Conservation (phyloP, 1,284 basidiomycete species). For the Sanghuangporus baumii region DNA sequence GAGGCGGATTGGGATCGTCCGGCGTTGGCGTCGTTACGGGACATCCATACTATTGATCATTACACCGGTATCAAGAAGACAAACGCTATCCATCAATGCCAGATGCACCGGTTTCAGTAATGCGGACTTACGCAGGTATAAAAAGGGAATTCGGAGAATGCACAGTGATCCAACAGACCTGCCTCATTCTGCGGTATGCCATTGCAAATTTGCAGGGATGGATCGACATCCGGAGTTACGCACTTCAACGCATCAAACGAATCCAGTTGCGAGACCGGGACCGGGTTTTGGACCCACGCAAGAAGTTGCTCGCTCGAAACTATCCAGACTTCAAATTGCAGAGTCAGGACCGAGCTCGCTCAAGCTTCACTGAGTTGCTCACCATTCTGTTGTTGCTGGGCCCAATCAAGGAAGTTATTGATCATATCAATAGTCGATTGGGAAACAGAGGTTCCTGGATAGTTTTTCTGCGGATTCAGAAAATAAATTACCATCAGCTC, state of each 20-base stretch:
- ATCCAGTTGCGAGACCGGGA: constrained; percentile 55
- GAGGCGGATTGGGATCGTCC: constrained; percentile 59
- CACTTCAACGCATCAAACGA: constrained; percentile 53
- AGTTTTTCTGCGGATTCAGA: constrained; percentile 34
- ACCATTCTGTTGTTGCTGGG: constrained; percentile 67
- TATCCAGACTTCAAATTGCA: constrained; percentile 56
- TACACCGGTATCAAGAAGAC: not conserved
- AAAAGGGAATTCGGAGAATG: constrained; percentile 71
- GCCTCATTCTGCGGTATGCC: constrained; percentile 61
- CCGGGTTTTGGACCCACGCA: constrained; percentile 70
- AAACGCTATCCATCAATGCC: not conserved
- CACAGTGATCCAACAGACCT: constrained; percentile 56
- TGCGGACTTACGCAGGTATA: constrained; percentile 57
- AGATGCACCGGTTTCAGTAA: too few species aligned
- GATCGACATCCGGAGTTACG: constrained; percentile 50
- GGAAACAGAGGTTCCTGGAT: constrained; percentile 49
- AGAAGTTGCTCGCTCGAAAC: constrained; percentile 71
- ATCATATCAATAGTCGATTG: constrained; percentile 64
- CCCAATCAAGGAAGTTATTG: constrained; percentile 80
- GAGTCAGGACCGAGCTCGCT: not conserved
- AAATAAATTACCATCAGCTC: not conserved
- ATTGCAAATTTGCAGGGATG: constrained; percentile 60
- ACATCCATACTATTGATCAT: constrained; percentile 57
- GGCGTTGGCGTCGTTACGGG: constrained; percentile 50
- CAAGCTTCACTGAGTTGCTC: constrained; percentile 9